Percentiles rank a stretch among this genome's conserved stretches.
These are phyloP conservation scores for Colletotrichum aenigma DNA, from an alignment of 2,329 filamentous ascomycete genomes.

Conservation along the genomic window DNA sequence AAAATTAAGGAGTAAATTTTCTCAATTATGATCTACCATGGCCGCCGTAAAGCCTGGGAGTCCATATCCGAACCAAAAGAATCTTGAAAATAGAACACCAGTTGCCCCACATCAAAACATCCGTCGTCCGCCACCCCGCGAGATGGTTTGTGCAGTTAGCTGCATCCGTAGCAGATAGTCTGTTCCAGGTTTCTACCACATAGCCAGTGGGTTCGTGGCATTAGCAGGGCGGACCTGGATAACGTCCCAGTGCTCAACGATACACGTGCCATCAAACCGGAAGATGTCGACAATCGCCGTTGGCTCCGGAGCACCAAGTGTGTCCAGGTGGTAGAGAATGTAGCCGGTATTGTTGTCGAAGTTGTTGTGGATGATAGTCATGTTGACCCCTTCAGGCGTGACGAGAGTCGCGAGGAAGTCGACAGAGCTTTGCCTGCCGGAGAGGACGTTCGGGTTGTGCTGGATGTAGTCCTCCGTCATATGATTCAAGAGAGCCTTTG, in stretches of 20 bases:
- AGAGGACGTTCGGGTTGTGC: conserved; percentile 2
- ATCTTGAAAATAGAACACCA: neutral
- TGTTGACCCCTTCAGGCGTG: neutral
- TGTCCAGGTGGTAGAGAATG: neutral
- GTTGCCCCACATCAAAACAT: accelerated
- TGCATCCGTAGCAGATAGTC: neutral
- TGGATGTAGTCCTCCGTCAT: conserved; percentile 4
- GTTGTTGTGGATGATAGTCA: neutral
- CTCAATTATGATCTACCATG: neutral
- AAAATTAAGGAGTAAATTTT: accelerated
- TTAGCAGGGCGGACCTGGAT: neutral
- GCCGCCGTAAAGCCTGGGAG: neutral
- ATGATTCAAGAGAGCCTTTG: neutral
- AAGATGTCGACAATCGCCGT: conserved; percentile 4
- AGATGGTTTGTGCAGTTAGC: neutral
- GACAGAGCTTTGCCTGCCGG: neutral
- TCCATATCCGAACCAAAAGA: accelerated
- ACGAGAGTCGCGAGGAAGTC: neutral
- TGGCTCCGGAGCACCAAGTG: neutral
- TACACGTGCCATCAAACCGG: conserved; percentile 7
- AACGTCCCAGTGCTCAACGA: conserved; percentile 17
- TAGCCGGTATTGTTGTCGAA: neutral
- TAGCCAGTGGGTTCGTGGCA: neutral
- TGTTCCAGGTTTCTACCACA: neutral
- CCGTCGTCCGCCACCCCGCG: accelerated